Base-by-base conservation (phyloP, 2,329 filamentous ascomycete genomes). In the Diaporthe vaccinii region DNA sequence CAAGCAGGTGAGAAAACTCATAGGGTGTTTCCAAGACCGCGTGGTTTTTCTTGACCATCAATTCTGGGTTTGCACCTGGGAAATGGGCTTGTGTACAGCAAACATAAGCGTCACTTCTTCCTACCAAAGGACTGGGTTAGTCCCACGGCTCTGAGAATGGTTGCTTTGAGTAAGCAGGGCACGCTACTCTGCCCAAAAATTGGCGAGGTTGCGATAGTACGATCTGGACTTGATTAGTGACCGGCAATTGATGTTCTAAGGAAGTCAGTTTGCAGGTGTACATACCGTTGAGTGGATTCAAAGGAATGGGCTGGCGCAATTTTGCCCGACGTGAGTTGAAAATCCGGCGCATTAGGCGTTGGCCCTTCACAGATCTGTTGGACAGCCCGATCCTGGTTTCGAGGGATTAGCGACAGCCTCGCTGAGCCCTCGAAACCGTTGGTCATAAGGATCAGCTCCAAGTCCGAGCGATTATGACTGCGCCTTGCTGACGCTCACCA, bases 401-500 rank as follows among this genome's bases (percentile, higher is more conserved):
- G 20, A 51, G 44, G 62, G 62, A 51, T 51, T 0, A 12, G 6
- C 1, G 39, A 51, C 62, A 51, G 62, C 62, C 62, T 67, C 14
- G 31, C 46, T 28, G 31, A 53, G 44, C 31, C 44, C 31, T 53
- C 9, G 25, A 49, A 5, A 49, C 6, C 28, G 44, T 10, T n/a
- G 49, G 14, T 55, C 14, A n/a, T n/a, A 5, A 10, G 3, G 14
- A 17, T 69, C 46, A 55, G 65, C 65, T 31, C 31, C 15, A 14
- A 39, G 34, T 69, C 34, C 49, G 49, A 55, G 65, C 34, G 28
- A 28, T 55, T 39, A 6, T 34, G n/a, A 41, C 65, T 69, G 65
- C 65, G 65, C 65, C 65, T 46, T 28, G 65, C 14, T 22, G 22
- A 28, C 41, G 49, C 22, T 69, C 34, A 55, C n/a, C 49, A 22